A percentile compares a stretch with the other conserved stretches of the same genome.
Evolutionary conservation across 208 protist species (phyloP).

Genomic region (Herpetomonas samuelpessoai): DNA sequence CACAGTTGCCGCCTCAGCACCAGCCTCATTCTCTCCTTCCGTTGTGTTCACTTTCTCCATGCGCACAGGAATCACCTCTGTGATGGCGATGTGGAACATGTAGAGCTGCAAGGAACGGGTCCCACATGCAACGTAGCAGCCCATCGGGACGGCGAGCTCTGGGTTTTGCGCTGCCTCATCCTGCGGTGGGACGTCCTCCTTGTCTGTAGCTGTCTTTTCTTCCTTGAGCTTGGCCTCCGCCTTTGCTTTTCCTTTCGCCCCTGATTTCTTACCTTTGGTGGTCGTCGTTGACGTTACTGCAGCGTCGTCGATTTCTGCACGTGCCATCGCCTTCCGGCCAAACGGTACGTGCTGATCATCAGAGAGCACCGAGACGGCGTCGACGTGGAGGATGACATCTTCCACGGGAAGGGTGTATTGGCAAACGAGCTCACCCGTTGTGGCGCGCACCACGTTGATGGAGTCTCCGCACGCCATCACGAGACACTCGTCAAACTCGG

Average conservation of each 20-base stretch:
- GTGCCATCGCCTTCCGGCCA: constrained; percentile 8
- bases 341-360: neutral
- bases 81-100: constrained; percentile 31
- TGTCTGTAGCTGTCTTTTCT: neutral
- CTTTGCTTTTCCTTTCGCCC: neutral
- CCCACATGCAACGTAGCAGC: constrained; percentile 77
- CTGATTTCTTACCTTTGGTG: neutral
- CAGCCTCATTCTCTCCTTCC: neutral
- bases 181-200: neutral
- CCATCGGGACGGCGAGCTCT: constrained; percentile 34
- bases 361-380: constrained; percentile 60
- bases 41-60: too few species aligned
- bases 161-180: constrained; percentile 1
- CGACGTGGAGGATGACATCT: constrained; percentile 81
- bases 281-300: neutral
- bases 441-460: constrained; percentile 65
- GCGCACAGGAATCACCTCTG: neutral
- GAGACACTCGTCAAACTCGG: constrained; percentile 38
- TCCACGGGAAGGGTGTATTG: constrained; percentile 76
- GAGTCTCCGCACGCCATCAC: constrained; percentile 82
- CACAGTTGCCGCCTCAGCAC: neutral
- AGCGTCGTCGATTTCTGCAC: constrained; percentile 1
- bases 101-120: constrained; percentile 82
- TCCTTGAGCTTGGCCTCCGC: constrained; percentile 2
- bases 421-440: constrained; percentile 55